Percentiles rank a stretch among this genome's conserved stretches.
Conservation (phyloP, 176 grass and related monocot genomes). For the Puya raimondii region DNA sequence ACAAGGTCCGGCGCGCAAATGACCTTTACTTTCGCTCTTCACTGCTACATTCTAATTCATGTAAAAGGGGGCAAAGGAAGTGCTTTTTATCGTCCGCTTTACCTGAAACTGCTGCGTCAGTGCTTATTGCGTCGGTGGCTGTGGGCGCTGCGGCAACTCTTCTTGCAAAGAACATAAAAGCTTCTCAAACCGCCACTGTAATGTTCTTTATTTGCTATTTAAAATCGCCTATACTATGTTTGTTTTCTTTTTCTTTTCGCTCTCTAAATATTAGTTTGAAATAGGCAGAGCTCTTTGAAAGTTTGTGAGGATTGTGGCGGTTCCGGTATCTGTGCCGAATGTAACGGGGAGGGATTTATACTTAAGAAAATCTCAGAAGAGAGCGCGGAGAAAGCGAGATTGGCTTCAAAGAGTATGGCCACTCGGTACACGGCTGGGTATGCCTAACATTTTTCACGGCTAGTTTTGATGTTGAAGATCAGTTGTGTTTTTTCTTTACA, state of each 20-base stretch:
- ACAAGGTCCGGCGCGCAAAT: slow-evolving; percentile 6
- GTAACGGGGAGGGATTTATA: slow-evolving; percentile 45
- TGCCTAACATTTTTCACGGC: neutral
- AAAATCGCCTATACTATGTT: neutral
- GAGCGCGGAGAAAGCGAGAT: slow-evolving; percentile 13
- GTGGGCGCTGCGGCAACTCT: slow-evolving; percentile 30
- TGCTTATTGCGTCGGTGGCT: slow-evolving; percentile 26
- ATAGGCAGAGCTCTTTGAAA: slow-evolving; percentile 2
- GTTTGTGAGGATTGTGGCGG: slow-evolving; percentile 34
- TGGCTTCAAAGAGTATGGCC: slow-evolving; percentile 38
- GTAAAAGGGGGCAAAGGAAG: slow-evolving; percentile 1
- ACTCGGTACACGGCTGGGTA: slow-evolving; percentile 46
- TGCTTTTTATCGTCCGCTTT: slow-evolving; percentile 18
- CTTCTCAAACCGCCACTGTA: slow-evolving; percentile 23
- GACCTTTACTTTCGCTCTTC: neutral
- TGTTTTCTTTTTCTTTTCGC: neutral
- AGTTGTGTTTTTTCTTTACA: too few species aligned
- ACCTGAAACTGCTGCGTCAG: slow-evolving; percentile 31
- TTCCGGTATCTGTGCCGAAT: slow-evolving; percentile 35
- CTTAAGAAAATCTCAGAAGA: slow-evolving; percentile 28
- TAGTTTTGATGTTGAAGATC: neutral
- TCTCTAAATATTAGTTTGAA: neutral
- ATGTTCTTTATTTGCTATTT: neutral
- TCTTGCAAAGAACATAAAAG: slow-evolving; percentile 32
- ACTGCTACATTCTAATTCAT: neutral